Conservation (phyloP, 2,329 filamentous ascomycete species). For the Acrocalymma vagum region DNA sequence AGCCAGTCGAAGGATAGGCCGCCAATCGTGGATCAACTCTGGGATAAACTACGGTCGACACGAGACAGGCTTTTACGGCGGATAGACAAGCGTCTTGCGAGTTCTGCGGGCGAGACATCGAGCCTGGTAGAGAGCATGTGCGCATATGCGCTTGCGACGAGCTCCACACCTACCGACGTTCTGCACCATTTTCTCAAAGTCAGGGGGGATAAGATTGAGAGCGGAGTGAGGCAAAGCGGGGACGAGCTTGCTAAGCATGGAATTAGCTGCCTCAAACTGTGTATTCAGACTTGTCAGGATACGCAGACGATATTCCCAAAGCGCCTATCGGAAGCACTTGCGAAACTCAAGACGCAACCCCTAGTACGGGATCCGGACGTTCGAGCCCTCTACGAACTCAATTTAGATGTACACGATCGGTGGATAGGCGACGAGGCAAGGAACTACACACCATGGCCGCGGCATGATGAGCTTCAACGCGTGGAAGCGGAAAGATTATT, state of each 20-base stretch:
- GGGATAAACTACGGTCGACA: conserved; percentile 69
- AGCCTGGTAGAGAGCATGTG: conserved; percentile 76
- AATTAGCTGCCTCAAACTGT: conserved; percentile 73
- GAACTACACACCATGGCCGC: conserved; percentile 87
- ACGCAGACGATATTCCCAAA: conserved; percentile 79
- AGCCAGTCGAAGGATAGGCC: conserved; percentile 59
- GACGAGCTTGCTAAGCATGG: conserved; percentile 62
- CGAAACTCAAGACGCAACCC: conserved; percentile 72
- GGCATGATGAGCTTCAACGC: conserved; percentile 72
- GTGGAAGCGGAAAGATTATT: conserved; percentile 52
- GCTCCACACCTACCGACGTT: conserved; percentile 80
- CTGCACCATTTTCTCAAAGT: conserved; percentile 80
- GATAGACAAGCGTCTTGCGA: conserved; percentile 63
- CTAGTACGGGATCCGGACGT: conserved; percentile 77
- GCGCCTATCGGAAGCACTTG: conserved; percentile 74
- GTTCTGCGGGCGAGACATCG: conserved; percentile 46
- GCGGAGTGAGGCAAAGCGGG: conserved; percentile 63
- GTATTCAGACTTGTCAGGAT: conserved; percentile 78
- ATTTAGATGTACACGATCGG: conserved; percentile 77
- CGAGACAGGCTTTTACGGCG: conserved; percentile 71
- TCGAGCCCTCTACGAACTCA: conserved; percentile 71
- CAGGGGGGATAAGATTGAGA: conserved; percentile 72
- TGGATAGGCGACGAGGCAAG: conserved; percentile 87
- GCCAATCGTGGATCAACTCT: conserved; percentile 68
- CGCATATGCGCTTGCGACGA: conserved; percentile 83